phyloP scores from a whole-genome alignment of 495 filamentous ascomycete species.

The Neurospora sublineolata region DNA sequence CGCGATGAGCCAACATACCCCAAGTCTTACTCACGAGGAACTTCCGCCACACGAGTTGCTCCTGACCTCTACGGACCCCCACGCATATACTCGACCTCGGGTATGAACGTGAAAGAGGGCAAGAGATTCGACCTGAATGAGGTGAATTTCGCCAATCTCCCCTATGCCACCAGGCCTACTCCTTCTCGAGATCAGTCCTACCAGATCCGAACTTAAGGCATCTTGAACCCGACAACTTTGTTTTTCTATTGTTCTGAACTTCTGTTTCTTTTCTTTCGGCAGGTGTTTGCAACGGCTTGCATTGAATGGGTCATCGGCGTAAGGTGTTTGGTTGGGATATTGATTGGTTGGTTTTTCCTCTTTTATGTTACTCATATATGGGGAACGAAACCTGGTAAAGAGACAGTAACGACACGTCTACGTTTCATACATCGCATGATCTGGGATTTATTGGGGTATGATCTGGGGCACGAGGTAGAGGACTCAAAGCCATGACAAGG shows the following conservation, averaged over 20 bases:
- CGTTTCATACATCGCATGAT: neutral
- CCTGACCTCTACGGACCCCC: neutral
- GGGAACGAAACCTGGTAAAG: conserved; percentile 10
- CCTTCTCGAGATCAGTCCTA: neutral
- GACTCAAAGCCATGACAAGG: neutral
- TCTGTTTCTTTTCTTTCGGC: neutral
- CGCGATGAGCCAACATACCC: neutral
- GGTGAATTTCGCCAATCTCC: conserved; percentile 9
- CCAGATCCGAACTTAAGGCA: neutral
- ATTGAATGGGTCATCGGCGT: neutral
- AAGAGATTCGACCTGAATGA: conserved; percentile 9
- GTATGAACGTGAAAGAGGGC: conserved; percentile 16
- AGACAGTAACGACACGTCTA: conserved; percentile 18
- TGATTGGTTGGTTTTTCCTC: neutral
- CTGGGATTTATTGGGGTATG: neutral
- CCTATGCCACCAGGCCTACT: too few relatives aligned
- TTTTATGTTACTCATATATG: conserved; percentile 12
- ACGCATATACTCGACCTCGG: neutral
- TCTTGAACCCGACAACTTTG: neutral
- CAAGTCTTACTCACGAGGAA: neutral
- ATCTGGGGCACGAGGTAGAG: neutral
- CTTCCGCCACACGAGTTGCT: neutral
- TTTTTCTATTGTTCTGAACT: neutral
- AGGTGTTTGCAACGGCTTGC: neutral
- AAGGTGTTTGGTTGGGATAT: neutral